Evolutionary conservation across 2,329 filamentous ascomycete genomes (phyloP).

Genomic region (Penicillium fuscoglaucum): DNA sequence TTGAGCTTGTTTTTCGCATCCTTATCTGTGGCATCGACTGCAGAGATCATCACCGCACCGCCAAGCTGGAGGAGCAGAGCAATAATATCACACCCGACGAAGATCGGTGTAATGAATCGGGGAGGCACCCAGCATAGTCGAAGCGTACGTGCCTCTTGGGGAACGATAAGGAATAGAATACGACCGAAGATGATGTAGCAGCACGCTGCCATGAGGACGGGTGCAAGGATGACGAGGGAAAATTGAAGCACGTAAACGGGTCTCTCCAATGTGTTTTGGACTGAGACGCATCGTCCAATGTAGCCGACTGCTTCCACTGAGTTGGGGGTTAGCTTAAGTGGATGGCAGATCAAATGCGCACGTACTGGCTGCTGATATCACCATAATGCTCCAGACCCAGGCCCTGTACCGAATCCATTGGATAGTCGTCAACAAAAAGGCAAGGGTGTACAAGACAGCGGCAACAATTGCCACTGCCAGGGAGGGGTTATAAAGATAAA

Average conservation of each 20-base stretch:
- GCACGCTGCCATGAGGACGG: constrained; percentile 44
- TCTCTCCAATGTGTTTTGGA: constrained; percentile 25
- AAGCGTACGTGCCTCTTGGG: constrained; percentile 32
- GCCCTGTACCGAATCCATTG: constrained; percentile 37
- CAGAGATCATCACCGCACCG: constrained; percentile 45
- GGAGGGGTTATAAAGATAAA: constrained; percentile 32
- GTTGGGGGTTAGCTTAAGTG: background rate
- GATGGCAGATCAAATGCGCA: background rate
- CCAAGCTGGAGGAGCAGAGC: constrained; percentile 41
- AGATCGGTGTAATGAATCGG: constrained; percentile 43
- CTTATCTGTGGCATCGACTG: constrained; percentile 26
- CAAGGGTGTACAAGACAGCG: constrained; percentile 29
- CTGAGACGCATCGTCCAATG: constrained; percentile 35
- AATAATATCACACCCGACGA: constrained; percentile 44
- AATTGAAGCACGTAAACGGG: constrained; percentile 40
- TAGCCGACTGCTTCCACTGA: constrained; percentile 46
- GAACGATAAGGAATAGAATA: constrained; percentile 43
- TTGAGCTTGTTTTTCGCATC: constrained; percentile 33
- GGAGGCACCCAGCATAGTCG: constrained; percentile 40
- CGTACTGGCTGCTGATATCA: constrained; percentile 34
- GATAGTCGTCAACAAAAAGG: constrained; percentile 28
- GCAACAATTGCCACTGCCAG: constrained; percentile 25
- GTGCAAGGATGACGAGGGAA: constrained; percentile 41
- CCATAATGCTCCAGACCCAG: constrained; percentile 38
- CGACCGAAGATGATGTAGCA: constrained; percentile 45